phyloP scores from a whole-genome alignment of 371 early-diverging fungal species.

The Fennellomyces sp. region DNA sequence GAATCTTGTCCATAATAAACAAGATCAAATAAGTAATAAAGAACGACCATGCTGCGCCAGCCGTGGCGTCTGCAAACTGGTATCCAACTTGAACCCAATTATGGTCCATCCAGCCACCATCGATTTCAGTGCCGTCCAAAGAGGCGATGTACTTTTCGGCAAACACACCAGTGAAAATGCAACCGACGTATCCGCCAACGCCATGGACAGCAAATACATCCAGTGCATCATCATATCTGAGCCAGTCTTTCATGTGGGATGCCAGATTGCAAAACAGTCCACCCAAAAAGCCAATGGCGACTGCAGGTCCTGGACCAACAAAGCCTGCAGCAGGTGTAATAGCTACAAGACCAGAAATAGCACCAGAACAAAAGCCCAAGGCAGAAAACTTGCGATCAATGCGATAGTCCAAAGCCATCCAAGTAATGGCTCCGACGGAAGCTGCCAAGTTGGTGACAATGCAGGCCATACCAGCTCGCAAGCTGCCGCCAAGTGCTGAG shows the following conservation, averaged over 20 bases:
- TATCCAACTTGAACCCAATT: conserved; percentile 80
- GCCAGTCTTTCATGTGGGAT: conserved; percentile 72
- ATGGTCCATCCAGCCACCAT: conserved; percentile 86
- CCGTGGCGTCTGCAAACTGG: conserved; percentile 79
- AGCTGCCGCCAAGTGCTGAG: conserved; percentile 77
- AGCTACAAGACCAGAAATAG: conserved; percentile 88
- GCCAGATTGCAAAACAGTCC: conserved; percentile 80
- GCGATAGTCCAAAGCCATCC: conserved; percentile 83
- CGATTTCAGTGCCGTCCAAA: conserved; percentile 73
- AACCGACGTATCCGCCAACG: conserved; percentile 84
- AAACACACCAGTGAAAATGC: conserved; percentile 88
- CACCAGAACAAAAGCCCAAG: conserved; percentile 91
- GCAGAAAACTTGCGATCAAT: conserved; percentile 80
- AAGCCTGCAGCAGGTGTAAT: conserved; percentile 94
- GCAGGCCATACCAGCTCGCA: conserved; percentile 86
- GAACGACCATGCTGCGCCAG: conserved; percentile 84
- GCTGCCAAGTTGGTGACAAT: conserved; percentile 87
- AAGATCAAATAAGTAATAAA: conserved; percentile 74
- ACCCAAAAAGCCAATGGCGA: conserved; percentile 81
- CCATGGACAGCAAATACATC: conserved; percentile 93
- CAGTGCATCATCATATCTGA: conserved; percentile 88
- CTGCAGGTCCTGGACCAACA: conserved; percentile 80
- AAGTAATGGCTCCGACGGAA: conserved; percentile 81
- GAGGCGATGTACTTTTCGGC: conserved; percentile 73
- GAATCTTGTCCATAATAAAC: conserved; percentile 78